Conservation (phyloP, 306 rosid genomes). For the Rosa chinensis region DNA sequence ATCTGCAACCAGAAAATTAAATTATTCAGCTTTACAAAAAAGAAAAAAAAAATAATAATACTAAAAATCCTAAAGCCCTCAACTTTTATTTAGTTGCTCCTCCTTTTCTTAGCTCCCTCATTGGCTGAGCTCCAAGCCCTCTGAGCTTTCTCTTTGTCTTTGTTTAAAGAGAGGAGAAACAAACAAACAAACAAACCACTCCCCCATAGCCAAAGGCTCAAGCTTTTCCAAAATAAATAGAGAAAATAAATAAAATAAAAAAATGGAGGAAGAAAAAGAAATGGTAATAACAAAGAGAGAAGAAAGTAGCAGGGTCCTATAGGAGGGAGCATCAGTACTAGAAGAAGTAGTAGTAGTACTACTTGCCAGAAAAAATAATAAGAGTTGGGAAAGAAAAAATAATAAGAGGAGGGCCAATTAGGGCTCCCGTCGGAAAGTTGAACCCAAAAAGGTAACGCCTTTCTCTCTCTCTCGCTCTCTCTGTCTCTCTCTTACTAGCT, state of each 20-base stretch:
- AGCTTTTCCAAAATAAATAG: background rate
- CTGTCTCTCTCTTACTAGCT: slow-evolving; percentile 17
- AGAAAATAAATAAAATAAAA: background rate
- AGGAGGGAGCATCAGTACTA: background rate
- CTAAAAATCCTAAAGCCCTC: background rate
- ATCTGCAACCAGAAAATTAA: slow-evolving; percentile 46
- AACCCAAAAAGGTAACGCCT: slow-evolving; percentile 46
- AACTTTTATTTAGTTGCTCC: slow-evolving; percentile 9
- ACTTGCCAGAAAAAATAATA: background rate
- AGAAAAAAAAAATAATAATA: too few species aligned
- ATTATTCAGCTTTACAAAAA: slow-evolving; percentile 9
- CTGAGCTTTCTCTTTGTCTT: slow-evolving; percentile 44
- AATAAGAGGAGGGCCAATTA: slow-evolving; percentile 43
- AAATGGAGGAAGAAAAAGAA: background rate
- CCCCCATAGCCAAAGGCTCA: background rate
- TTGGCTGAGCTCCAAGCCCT: slow-evolving; percentile 45
- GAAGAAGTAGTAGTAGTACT: background rate
- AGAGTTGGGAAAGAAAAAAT: slow-evolving; percentile 14
- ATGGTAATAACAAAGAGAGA: slow-evolving; percentile 8
- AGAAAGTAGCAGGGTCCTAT: slow-evolving; percentile 8
- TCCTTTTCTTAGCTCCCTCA: slow-evolving; percentile 38
- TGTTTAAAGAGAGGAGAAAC: slow-evolving; percentile 29
- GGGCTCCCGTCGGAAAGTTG: slow-evolving; percentile 77
- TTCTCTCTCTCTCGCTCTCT: slow-evolving; percentile 27
- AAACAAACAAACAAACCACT: slow-evolving; percentile 15